Evolutionary conservation across 257 asterid species (phyloP).

Genomic region (Misopates orontium): DNA sequence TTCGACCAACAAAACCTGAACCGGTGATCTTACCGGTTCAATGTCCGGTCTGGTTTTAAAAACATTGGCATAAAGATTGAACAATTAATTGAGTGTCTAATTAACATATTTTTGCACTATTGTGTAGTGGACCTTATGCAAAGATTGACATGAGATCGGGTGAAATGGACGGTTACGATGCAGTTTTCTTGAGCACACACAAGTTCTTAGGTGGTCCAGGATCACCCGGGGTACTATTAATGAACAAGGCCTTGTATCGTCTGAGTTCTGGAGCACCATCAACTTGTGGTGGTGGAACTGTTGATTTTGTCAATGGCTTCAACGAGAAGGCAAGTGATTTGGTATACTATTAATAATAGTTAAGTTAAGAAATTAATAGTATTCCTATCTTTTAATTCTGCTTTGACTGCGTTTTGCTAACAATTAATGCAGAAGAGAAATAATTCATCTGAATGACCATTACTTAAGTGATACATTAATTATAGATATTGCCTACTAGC

Average conservation of each 20-base stretch:
- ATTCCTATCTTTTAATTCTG: too few relatives aligned
- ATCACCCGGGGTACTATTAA: conserved; percentile 58
- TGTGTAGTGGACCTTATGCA: conserved; percentile 50
- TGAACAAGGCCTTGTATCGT: conserved; percentile 50
- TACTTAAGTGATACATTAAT: too few relatives aligned
- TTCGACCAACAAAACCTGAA: too few relatives aligned
- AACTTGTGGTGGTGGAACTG: conserved; percentile 78
- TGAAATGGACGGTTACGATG: conserved; percentile 61
- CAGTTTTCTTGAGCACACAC: conserved; percentile 55
- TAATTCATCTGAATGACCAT: too few relatives aligned
- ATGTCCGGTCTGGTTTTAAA: too few relatives aligned
- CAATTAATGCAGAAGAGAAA: too few relatives aligned
- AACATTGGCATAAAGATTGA: too few relatives aligned
- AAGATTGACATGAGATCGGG: conserved; percentile 59
- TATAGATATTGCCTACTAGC: too few relatives aligned
- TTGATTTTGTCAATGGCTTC: conserved; percentile 48
- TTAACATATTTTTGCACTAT: not conserved
- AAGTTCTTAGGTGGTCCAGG: conserved; percentile 85
- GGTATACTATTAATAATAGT: not conserved
- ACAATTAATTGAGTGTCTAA: too few relatives aligned
- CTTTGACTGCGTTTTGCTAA: not conserved
- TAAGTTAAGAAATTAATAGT: not conserved
- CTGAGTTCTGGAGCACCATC: conserved; percentile 63
- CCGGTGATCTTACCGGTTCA: too few relatives aligned
- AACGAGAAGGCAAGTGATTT: conserved; percentile 41